Evolutionary conservation across 2,329 filamentous ascomycete genomes (phyloP), one percentile per base, ranked within the genome.

Genomic region (Aspergillus piperis): DNA sequence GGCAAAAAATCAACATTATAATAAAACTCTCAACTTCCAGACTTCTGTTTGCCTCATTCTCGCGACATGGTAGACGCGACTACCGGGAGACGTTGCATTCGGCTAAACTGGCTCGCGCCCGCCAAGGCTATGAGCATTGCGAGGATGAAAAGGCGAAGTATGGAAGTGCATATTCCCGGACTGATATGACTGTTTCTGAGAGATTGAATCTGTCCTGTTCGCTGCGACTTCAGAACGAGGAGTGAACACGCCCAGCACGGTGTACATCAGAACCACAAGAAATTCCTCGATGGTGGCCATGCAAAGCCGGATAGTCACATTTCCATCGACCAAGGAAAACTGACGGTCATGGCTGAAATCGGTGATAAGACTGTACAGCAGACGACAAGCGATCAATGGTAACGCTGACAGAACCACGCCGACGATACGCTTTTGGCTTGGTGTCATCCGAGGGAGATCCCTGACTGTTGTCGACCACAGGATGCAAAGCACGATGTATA

Each of bases 261-360:
- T 39, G 30, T 56, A 56, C 39, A 56, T 44, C 13, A 56, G 3
- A 11, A 56, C 54, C 8, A 56, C 54, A 8, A 56, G 8, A n/a
- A 56, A 56, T 17, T 56, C 54, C 54, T 56, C 54, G 2, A 56
- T 25, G 15, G 11, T 56, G 10, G 54, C 42, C 54, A 56, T 48
- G 39, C 39, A 47, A 17, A 56, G 17, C n/a, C 41, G 41, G 13
- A 56, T 47, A 1, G 41, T 21, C 4, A 38, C 42, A 21, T 30
- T 32, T 7, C 54, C 54, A 56, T 32, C 41, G 17, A 48, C 23
- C 8, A 48, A n/a, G 5, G 54, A 56, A 21, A 56, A 56, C 11
- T 10, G 39, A 17, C 39, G 23, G 19, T 25, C n/a, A 7, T 56
- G 2, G n/a, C 42, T 41, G 7, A 56, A 56, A 10, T 36, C 42